Evolutionary conservation across 192 early-diverging fungal genomes (phyloP).

Genomic region (Rhizophagus clarus): DNA sequence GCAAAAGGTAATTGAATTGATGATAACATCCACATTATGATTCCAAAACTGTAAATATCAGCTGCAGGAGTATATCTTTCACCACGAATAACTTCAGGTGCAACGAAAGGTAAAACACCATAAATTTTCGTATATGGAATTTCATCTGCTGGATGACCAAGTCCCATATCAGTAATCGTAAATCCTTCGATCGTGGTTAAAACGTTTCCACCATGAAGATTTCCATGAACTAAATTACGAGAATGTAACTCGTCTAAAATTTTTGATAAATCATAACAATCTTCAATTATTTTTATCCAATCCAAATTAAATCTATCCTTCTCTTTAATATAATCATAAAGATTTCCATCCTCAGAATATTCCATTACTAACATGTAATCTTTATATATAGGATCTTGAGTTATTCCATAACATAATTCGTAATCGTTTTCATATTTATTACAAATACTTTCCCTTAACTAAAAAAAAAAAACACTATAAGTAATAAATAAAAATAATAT

Average conservation of each 20-base stretch:
- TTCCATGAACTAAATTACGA: neutral
- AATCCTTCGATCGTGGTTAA: neutral
- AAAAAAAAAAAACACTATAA: neutral
- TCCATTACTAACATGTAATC: constrained; percentile 9
- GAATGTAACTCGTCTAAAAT: neutral
- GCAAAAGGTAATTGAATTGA: neutral
- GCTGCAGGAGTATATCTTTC: neutral
- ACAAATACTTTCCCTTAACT: neutral
- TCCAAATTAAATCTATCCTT: neutral
- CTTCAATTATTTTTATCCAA: neutral
- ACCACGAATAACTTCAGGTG: neutral
- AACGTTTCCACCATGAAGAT: neutral
- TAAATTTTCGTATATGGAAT: neutral
- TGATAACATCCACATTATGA: neutral
- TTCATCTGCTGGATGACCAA: neutral
- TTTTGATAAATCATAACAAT: neutral
- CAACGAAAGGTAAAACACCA: constrained; percentile 7
- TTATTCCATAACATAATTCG: neutral
- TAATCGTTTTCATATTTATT: neutral
- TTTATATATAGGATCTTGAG: neutral
- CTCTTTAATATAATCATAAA: neutral
- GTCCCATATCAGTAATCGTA: neutral
- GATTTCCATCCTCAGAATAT: neutral
- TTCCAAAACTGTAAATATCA: constrained; percentile 8
- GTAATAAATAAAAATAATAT: neutral